Conservation (phyloP, 169 alveolate species). For the Eimeria tenella region DNA sequence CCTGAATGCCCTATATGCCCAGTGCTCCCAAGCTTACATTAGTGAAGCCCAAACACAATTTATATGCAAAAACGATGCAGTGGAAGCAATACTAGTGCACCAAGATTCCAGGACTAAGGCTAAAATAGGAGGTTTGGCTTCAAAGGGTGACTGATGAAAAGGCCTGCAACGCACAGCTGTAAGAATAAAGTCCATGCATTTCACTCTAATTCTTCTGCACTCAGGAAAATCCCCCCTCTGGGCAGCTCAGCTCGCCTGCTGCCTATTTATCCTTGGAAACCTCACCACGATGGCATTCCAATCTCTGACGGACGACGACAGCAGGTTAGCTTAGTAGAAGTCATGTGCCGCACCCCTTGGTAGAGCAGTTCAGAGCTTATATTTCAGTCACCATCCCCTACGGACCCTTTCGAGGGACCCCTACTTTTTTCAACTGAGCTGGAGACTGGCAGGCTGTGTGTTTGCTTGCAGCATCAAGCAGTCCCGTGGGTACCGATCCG, state of each 20-base stretch:
- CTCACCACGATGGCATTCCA: conserved; percentile 90
- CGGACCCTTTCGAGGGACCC: not conserved
- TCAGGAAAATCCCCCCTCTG: conserved; percentile 85
- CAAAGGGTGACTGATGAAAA: too few relatives aligned
- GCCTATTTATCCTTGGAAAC: conserved; percentile 89
- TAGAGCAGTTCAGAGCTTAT: too few relatives aligned
- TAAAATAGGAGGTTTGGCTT: too few relatives aligned
- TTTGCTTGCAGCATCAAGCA: conserved; percentile 88
- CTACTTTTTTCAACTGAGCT: not conserved
- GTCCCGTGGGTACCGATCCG: conserved; percentile 93
- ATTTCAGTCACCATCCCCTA: too few relatives aligned
- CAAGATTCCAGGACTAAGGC: not conserved
- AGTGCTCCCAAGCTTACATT: too few relatives aligned
- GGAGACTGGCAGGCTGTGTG: not conserved
- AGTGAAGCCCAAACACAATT: not conserved
- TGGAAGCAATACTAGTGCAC: not conserved
- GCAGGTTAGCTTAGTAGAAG: conserved; percentile 80
- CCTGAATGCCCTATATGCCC: not conserved
- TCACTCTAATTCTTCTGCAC: not conserved
- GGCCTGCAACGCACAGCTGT: too few relatives aligned
- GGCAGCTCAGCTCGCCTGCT: conserved; percentile 88
- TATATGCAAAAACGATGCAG: not conserved
- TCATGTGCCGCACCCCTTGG: not conserved
- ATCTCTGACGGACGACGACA: conserved; percentile 91
- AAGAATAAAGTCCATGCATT: too few relatives aligned